Evolutionary conservation across 116 monocot genomes (phyloP).

Genomic region (Trichopus zeylanicus): DNA sequence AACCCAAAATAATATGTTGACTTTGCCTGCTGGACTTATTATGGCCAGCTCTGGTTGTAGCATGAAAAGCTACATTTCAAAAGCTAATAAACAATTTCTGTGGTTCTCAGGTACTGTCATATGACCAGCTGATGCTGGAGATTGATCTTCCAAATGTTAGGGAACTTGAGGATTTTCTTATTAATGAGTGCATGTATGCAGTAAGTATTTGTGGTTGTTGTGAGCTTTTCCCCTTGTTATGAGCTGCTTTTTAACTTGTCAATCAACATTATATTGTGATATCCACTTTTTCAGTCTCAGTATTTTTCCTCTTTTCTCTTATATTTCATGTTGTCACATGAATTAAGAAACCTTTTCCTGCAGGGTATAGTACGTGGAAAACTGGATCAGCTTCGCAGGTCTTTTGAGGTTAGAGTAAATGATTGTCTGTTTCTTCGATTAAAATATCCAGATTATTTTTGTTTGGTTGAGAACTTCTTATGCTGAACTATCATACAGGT

Average conservation of each 20-base stretch:
- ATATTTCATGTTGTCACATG: too few relatives aligned
- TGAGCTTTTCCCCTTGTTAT: not conserved
- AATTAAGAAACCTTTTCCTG: too few relatives aligned
- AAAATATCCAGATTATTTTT: not conserved
- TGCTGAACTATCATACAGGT: conserved; percentile 49
- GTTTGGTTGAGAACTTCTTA: not conserved
- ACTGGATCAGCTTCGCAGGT: conserved; percentile 88
- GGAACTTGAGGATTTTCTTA: conserved; percentile 99
- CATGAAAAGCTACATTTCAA: not conserved
- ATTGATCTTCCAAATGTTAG: conserved; percentile 95
- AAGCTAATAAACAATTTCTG: not conserved
- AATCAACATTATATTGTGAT: not conserved
- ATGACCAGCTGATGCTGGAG: conserved; percentile 89
- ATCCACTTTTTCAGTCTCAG: too few relatives aligned
- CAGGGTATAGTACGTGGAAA: conserved; percentile 98
- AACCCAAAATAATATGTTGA: not conserved
- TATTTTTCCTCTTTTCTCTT: too few relatives aligned
- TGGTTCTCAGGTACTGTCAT: conserved; percentile 66
- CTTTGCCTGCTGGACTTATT: not conserved
- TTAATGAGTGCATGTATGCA: conserved; percentile 99
- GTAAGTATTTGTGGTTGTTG: conserved; percentile 39
- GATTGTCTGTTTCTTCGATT: too few relatives aligned
- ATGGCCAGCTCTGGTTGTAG: not conserved
- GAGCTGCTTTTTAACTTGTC: not conserved
- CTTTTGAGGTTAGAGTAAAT: conserved; percentile 88